A percentile compares a stretch with the other conserved stretches of the same genome.
phyloP scores from a whole-genome alignment of 1,284 basidiomycete species.

The Xerocomus amazonicus region DNA sequence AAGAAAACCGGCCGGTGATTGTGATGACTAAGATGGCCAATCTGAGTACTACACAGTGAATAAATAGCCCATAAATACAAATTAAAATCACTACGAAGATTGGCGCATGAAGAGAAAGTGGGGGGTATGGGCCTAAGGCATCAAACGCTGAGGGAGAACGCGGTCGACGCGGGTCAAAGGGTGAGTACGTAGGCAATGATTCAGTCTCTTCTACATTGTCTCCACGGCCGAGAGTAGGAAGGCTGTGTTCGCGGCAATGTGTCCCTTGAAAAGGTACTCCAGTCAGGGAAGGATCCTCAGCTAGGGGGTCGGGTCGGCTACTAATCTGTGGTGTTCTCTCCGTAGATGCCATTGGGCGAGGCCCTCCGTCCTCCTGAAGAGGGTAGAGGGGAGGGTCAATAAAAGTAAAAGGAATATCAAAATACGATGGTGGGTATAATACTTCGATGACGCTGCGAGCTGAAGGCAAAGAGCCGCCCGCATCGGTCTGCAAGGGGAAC shows the following conservation, averaged over 20 bases:
- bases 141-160: slow-evolving; percentile 15
- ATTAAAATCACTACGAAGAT: neutral
- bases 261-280: slow-evolving; percentile 16
- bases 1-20: neutral
- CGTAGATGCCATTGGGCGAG: neutral
- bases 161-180: slow-evolving; percentile 18
- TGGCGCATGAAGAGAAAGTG: slow-evolving; percentile 15
- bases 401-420: slow-evolving; percentile 4
- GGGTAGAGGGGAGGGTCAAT: slow-evolving; percentile 26
- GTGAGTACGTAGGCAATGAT: slow-evolving; percentile 25
- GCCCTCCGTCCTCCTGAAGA: neutral
- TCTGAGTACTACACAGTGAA: slow-evolving; percentile 1
- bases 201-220: slow-evolving; percentile 12
- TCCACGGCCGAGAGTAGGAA: neutral
- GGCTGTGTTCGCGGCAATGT: slow-evolving; percentile 3
- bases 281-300: slow-evolving; percentile 12
- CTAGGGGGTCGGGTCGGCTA: slow-evolving; percentile 6
- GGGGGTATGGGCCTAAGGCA: slow-evolving; percentile 30
- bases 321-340: neutral
- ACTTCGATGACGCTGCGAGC: slow-evolving; percentile 22
- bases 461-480: slow-evolving; percentile 15
- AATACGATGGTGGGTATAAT: slow-evolving; percentile 25
- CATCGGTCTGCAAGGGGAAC: neutral
- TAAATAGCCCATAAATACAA: slow-evolving; percentile 2
- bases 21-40: slow-evolving; percentile 17